Conservation (phyloP, 148 eudicot genomes). For the Cornus controversa region DNA sequence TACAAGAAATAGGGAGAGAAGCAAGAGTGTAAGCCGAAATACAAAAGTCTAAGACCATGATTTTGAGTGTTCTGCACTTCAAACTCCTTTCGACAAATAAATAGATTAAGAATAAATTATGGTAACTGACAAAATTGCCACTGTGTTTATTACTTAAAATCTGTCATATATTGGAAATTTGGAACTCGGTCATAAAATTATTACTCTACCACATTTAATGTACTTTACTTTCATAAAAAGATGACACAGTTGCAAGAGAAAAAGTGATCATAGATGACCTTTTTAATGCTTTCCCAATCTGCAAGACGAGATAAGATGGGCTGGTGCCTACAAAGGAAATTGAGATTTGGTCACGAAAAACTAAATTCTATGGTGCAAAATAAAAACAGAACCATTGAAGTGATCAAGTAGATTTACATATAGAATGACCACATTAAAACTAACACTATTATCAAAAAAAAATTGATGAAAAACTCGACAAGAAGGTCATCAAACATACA, state of each 20-base stretch:
- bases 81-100: too few relatives aligned
- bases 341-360: not conserved
- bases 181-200: too few relatives aligned
- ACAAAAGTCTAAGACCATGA: not conserved
- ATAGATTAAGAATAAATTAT: too few relatives aligned
- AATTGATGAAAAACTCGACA: not conserved
- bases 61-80: too few relatives aligned
- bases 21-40: not conserved
- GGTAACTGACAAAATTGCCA: too few relatives aligned
- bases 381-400: not conserved
- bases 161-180: too few relatives aligned
- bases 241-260: not conserved
- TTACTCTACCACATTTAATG: not conserved
- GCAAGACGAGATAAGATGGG: slow-evolving; percentile 72
- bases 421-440: not conserved
- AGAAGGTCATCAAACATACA: slow-evolving; percentile 60
- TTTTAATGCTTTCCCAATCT: slow-evolving; percentile 86
- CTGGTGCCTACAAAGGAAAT: slow-evolving; percentile 62
- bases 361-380: not conserved
- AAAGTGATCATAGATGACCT: slow-evolving; percentile 42
- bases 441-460: not conserved
- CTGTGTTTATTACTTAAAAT: too few relatives aligned
- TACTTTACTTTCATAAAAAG: not conserved
- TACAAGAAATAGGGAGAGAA: too few relatives aligned
- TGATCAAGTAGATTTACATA: not conserved